Base-by-base conservation (phyloP, 495 filamentous ascomycete species). In the Tetracladium setigerum region DNA sequence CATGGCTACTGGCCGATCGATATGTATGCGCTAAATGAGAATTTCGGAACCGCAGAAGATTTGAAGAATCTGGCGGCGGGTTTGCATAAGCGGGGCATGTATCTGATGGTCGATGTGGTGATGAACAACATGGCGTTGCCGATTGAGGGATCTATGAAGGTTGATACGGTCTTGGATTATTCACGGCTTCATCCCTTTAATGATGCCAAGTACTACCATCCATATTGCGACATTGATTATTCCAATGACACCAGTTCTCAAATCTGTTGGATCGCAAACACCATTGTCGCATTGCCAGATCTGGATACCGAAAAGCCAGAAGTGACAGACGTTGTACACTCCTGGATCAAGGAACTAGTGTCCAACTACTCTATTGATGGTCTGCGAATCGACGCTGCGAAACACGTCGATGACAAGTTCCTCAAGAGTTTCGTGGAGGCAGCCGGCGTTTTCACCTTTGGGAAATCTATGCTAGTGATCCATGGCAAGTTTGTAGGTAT, bases 321-420 rank as follows among this genome's bases (percentile, higher is more conserved):
- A 33, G 76, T 89, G 3, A 69, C 75, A 19, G 62, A 55, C 14
- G 66, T 77, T 12, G 85, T 74, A 67, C 55, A 83, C 37, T 60
- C 69, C 19, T 91, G 86, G 86, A 71, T 88, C 44, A 62, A 51
- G 18, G 24, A 18, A n/a, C 13, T 41, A 5, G 24, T 41, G 13
- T 13, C 39, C 7, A 18, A 41, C 7, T 41, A 41, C 39, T 36
- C 34, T 24, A 81, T 91, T 49, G 86, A 91, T 51, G 86, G 83
- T 7, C 72, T 91, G 19, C 80, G 86, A 13, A 67, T 91, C 31
- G 86, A 90, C 58, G 83, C 82, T 0, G 82, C 76, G 15, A 81
- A 78, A 53, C 77, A 91, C 50, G 81, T 87, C 42, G 73, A 82
- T 52, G 76, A 77, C 38, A 68, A 69, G 34, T 89, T 88, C 64